Conservation (phyloP, 225 moss, liverwort and hornwort genomes). For the Physcomitrium patens region DNA sequence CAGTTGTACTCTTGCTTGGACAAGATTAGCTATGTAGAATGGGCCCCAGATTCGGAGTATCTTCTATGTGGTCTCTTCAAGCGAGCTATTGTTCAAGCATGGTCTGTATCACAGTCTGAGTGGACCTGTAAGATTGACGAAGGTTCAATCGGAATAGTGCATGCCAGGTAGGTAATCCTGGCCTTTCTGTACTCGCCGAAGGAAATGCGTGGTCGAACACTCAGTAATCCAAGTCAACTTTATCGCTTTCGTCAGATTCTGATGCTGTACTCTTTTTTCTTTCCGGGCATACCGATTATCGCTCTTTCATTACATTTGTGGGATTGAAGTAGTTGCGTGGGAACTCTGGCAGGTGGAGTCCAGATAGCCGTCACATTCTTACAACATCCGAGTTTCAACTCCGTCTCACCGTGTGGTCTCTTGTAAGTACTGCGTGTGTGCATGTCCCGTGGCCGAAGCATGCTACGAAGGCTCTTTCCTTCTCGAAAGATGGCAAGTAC, state of each 20-base stretch:
- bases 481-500: constrained; percentile 90
- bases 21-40: constrained; percentile 87
- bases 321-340: constrained; percentile 12
- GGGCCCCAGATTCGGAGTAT: constrained; percentile 94
- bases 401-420: constrained; percentile 91
- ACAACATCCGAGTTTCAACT: constrained; percentile 98
- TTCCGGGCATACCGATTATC: not conserved
- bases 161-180: constrained; percentile 57
- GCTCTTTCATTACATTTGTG: not conserved
- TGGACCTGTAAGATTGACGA: constrained; percentile 99
- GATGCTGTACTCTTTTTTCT: not conserved
- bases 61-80: constrained; percentile 86
- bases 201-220: constrained; percentile 4
- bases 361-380: constrained; percentile 95
- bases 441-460: constrained; percentile 98
- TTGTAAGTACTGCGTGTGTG: constrained; percentile 95
- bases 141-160: constrained; percentile 82
- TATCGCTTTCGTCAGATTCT: constrained; percentile 12
- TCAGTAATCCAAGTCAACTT: constrained; percentile 1
- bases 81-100: constrained; percentile 86
- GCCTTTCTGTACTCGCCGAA: not conserved
- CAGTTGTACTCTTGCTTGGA: constrained; percentile 94
- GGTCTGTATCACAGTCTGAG: constrained; percentile 86
- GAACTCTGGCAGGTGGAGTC: constrained; percentile 73
- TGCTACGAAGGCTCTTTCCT: constrained; percentile 71